Conservation (phyloP, 768 basidiomycete species). For the Leccinellum rugosiceps region DNA sequence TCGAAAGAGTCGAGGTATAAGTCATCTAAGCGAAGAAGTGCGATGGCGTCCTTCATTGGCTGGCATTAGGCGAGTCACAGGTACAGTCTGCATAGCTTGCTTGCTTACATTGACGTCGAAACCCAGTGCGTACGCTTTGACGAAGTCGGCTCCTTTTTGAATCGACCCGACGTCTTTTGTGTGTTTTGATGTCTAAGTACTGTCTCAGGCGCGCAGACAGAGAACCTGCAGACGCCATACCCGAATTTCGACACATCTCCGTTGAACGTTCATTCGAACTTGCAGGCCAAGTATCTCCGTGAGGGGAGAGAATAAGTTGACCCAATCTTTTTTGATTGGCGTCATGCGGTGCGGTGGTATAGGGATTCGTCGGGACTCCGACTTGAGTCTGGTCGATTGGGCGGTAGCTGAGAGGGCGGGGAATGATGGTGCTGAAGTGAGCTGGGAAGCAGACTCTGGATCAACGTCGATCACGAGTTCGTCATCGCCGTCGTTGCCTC, state of each 20-base stretch:
- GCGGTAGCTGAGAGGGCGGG: constrained; percentile 62
- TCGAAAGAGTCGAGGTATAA: constrained; percentile 98
- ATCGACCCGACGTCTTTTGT: constrained; percentile 91
- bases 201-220: not conserved
- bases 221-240: constrained; percentile 47
- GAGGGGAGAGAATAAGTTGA: constrained; percentile 90
- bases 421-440: constrained; percentile 61
- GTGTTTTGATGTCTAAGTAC: constrained; percentile 81
- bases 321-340: constrained; percentile 94
- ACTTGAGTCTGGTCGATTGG: constrained; percentile 53
- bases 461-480: constrained; percentile 60
- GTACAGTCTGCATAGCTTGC: not conserved
- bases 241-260: constrained; percentile 88
- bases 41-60: constrained; percentile 78
- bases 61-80: not conserved
- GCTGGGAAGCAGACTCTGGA: constrained; percentile 41
- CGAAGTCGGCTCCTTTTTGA: constrained; percentile 96
- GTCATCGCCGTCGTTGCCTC: constrained; percentile 44
- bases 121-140: constrained; percentile 90
- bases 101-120: constrained; percentile 86
- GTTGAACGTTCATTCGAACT: constrained; percentile 94
- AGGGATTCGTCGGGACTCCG: constrained; percentile 83
- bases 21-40: constrained; percentile 91
- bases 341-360: constrained; percentile 98
- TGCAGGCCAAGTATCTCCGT: constrained; percentile 94